Evolutionary conservation across 2,329 filamentous ascomycete genomes (phyloP).

Genomic region (Alternaria gansuensis): DNA sequence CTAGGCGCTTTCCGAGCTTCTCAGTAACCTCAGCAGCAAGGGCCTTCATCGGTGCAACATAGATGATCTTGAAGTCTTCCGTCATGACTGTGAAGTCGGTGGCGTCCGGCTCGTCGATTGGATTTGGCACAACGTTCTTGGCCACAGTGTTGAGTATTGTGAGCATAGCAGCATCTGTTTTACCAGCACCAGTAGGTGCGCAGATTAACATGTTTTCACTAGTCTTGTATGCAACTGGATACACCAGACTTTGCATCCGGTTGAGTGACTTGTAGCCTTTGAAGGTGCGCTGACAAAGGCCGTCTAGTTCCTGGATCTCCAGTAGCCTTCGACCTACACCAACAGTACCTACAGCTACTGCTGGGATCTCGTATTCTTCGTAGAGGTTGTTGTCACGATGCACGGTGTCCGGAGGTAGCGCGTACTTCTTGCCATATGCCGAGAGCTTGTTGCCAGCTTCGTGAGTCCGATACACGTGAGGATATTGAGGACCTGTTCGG

Average conservation of each 20-base stretch:
- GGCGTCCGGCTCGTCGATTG: slow-evolving; percentile 74
- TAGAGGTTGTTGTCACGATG: slow-evolving; percentile 79
- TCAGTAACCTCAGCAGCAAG: slow-evolving; percentile 95
- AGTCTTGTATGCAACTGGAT: slow-evolving; percentile 92
- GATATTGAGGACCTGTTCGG: slow-evolving; percentile 78
- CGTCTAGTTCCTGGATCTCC: slow-evolving; percentile 83
- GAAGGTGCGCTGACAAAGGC: slow-evolving; percentile 89
- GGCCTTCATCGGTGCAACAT: slow-evolving; percentile 99
- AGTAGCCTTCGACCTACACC: slow-evolving; percentile 78
- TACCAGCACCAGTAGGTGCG: slow-evolving; percentile 96
- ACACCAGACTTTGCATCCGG: slow-evolving; percentile 97
- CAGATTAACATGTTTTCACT: slow-evolving; percentile 99
- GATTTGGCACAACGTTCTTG: slow-evolving; percentile 83
- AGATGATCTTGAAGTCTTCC: slow-evolving; percentile 97
- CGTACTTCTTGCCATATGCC: slow-evolving; percentile 80
- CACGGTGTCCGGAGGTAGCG: slow-evolving; percentile 77
- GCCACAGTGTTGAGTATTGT: slow-evolving; percentile 90
- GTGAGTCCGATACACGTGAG: slow-evolving; percentile 89
- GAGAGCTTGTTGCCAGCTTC: slow-evolving; percentile 87
- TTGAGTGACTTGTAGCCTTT: slow-evolving; percentile 93
- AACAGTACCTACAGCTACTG: slow-evolving; percentile 77
- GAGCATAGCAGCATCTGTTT: slow-evolving; percentile 98
- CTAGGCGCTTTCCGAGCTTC: slow-evolving; percentile 88
- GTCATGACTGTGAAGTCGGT: slow-evolving; percentile 82
- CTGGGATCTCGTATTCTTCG: slow-evolving; percentile 88